Conservation (phyloP, 495 filamentous ascomycete species). For the Immersiella caudata region DNA sequence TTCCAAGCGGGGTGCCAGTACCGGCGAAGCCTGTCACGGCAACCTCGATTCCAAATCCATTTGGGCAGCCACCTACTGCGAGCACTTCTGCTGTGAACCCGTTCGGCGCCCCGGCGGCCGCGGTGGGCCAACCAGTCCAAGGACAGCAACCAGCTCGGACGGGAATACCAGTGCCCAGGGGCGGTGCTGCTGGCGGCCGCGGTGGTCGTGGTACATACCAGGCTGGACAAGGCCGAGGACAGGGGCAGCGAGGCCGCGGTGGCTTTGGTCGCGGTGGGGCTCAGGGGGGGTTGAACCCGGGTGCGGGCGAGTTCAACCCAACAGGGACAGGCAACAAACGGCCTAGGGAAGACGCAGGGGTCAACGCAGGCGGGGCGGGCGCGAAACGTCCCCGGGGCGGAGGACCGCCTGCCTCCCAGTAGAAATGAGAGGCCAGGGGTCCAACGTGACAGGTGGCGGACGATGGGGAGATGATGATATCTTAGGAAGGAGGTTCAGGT, state of each 20-base stretch:
- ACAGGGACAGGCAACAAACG: slow-evolving; percentile 34
- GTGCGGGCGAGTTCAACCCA: slow-evolving; percentile 37
- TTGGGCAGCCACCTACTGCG: slow-evolving; percentile 5
- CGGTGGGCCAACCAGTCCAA: slow-evolving; percentile 21
- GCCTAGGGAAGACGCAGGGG: slow-evolving; percentile 25
- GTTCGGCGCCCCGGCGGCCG: slow-evolving; percentile 9
- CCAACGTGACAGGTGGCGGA: too few species aligned
- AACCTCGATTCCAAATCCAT: slow-evolving; percentile 14
- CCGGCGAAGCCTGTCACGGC: not conserved
- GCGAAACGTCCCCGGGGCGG: slow-evolving; percentile 26
- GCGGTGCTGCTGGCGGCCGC: slow-evolving; percentile 18
- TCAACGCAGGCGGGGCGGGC: not conserved
- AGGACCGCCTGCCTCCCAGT: slow-evolving; percentile 6
- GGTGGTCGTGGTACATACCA: slow-evolving; percentile 20
- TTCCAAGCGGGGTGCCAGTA: not conserved
- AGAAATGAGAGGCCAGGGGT: not conserved
- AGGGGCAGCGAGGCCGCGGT: slow-evolving; percentile 33
- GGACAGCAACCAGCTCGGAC: slow-evolving; percentile 15
- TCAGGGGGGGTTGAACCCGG: slow-evolving; percentile 30
- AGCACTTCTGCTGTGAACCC: too few species aligned
- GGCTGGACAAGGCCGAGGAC: slow-evolving; percentile 27
- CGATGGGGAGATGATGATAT: not conserved
- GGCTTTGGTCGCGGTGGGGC: slow-evolving; percentile 29
- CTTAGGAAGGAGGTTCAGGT: not conserved
- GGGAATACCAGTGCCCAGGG: slow-evolving; percentile 23